Base-by-base conservation (phyloP, 306 rosid species). In the Fragaria vesca region DNA sequence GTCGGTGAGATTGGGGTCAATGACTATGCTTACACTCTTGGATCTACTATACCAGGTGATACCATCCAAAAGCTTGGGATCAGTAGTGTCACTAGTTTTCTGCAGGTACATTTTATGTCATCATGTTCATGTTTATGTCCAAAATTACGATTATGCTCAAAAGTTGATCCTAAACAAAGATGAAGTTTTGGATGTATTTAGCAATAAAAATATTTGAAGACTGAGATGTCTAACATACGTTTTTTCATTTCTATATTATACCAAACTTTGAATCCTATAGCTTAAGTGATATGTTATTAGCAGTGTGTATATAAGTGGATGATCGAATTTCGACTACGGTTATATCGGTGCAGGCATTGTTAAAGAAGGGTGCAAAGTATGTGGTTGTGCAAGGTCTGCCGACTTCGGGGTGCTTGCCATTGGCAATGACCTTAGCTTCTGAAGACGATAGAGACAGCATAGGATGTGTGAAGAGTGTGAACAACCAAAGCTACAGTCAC, bases 1-100 rank as follows among this genome's bases (percentile, higher is more conserved):
- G 88, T 95, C 66, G 99, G 99, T 52, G 99, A 95, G 77, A 95
- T 95, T 78, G 99, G 99, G 32, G 97, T 90, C 84, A 95, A 95
- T 84, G 99, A 94, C 20, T 95, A 93, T 76, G 99, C 99, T 72
- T 95, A 95, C 74, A 80, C 75, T 16, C n/a, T 93, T 76, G 97
- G 97, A 83, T 95, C 97, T 73, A 0, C 85, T 0, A 54, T 95
- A 51, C 34, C 93, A 2, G 58, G 12, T 21, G 94, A 88, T 11
- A 85, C 87, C 42, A 85, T 93, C 42, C 83, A 86, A 66, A 85
- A 82, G 88, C 90, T 95, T 4, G 87, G 90, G 1, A 77, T 89
- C 40, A 50, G 65, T 42, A 86, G 89, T 12, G 75, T 87, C 76
- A 78, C 97, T 4, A 74, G 63, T 46, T 84, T 83, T 75, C 54